Base-by-base conservation (phyloP, 2,329 filamentous ascomycete genomes). In the Septoria linicola region DNA sequence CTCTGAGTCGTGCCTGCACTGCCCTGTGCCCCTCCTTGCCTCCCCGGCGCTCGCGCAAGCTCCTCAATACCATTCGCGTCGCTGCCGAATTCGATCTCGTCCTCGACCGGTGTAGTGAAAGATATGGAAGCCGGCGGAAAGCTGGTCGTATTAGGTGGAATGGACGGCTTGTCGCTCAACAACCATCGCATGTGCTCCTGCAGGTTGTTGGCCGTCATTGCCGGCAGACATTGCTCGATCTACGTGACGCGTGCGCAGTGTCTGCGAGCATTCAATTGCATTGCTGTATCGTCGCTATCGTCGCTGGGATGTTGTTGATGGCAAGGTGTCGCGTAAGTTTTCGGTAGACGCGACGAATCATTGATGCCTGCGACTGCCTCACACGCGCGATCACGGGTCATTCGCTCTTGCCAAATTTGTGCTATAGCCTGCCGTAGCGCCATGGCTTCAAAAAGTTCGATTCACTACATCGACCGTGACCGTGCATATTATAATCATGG, bases 181-280 rank as follows among this genome's bases (percentile, higher is more conserved):
- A 78, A 67, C 76, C 76, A 78, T 55, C 67, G 67, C 55, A 78
- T 66, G 59, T 78, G 75, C 62, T 71, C 69, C 53, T 63, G 66
- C 55, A 78, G 65, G 58, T 78, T 78, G 64, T 78, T 70, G 59
- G 64, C 63, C 69, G 75, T 76, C 75, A 77, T 77, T 52, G 51
- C 60, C 34, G 55, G 55, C 60, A 39, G 57, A 39, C 61, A 66
- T 67, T 27, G 45, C 55, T 53, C 35, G 19, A 25, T 14, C 6
- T 16, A n/a, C 11, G 34, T 20, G 25, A 13, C 44, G 36, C 27
- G 13, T 8, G 8, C 40, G 32, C 43, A 46, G 27, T 25, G 34
- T 6, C 43, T 40, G 36, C 31, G 46, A 17, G 34, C 41, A 53
- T 49, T 44, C 35, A 19, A 30, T 19, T n/a, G 34, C 19, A 19